Base-by-base conservation (phyloP, 805 yeast genomes). In the Wickerhamiella alocasiicola region DNA sequence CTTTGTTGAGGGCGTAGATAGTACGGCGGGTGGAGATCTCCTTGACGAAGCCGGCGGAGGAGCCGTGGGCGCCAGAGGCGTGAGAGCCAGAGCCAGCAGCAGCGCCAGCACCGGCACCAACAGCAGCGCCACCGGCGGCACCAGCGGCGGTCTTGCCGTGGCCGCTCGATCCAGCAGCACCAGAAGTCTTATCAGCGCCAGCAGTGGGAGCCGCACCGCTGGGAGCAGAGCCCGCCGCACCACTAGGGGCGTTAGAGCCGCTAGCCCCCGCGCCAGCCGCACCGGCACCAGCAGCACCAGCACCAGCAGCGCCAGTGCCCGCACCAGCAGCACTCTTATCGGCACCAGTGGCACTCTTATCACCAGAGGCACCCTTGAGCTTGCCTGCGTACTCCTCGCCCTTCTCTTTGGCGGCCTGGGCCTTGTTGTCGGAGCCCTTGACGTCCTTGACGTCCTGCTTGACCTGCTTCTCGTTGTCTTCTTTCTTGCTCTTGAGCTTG, bases 1-100 rank as follows among this genome's bases (percentile, higher is more conserved):
- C 59, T 51, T 68, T 67, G 46, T 60, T 55, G 42, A 71, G 56
- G 25, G 60, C 59, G 59, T 71, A 71, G 46, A 66, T 58, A 35
- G 74, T 65, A 54, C 76, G 67, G 55, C 74, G 67, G 36, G 62
- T 36, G 16, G 60, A 46, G 46, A 65, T 21, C 11, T 46, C 42
- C 31, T 44, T 23, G 25, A 46, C 15, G 39, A 28, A 44, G 29
- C 29, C 21, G 13, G 33, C 26, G 16, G 39, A 16, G 26, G 24
- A 20, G 16, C 13, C n/a, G n/a, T 25, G 5, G 17, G 19, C 20
- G 4, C 16, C 3, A n/a, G 25, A 13, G 9, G 24, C 17, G 11
- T 20, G 11, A 5, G 26, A 13, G n/a, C 24, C 24, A 20, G 35
- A 6, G 6, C 24, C 24, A 31, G 34, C 18, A 17, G 34, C 18